Conservation (phyloP, 306 rosid genomes). For the Inga oerstediana region DNA sequence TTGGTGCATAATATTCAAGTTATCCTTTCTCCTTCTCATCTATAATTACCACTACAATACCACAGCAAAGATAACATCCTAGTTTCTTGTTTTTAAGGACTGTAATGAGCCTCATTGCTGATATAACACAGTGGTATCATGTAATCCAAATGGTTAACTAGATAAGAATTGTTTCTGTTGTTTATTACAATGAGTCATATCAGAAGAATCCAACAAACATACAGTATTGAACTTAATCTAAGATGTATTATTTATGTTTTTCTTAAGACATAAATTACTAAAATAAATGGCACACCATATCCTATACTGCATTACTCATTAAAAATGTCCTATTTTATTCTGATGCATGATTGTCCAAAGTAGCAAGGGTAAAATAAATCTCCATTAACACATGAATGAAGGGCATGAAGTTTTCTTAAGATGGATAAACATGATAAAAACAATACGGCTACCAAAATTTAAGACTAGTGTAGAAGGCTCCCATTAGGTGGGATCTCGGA, state of each 20-base stretch:
- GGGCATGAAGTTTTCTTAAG: too few relatives aligned
- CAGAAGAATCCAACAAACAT: conserved; percentile 9
- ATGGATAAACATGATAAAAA: too few relatives aligned
- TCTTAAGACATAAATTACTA: conserved; percentile 5
- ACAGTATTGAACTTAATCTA: neutral
- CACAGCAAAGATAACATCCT: neutral
- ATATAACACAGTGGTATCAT: neutral
- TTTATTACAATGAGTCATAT: neutral
- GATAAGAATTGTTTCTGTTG: neutral
- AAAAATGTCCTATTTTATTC: too few relatives aligned
- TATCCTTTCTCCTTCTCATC: neutral
- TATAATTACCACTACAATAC: neutral
- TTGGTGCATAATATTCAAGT: neutral
- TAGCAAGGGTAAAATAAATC: neutral
- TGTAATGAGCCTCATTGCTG: neutral
- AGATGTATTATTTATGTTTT: too few relatives aligned
- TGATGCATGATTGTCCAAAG: neutral
- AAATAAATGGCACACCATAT: too few relatives aligned
- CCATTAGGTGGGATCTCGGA: accelerated
- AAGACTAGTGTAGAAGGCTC: too few relatives aligned
- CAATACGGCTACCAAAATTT: too few relatives aligned
- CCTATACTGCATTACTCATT: too few relatives aligned
- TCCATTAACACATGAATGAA: neutral
- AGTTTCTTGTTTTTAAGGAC: neutral
- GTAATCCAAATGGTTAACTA: neutral